Evolutionary conservation across 2,329 filamentous ascomycete species (phyloP).

Genomic region (Elsinoe necatrix): DNA sequence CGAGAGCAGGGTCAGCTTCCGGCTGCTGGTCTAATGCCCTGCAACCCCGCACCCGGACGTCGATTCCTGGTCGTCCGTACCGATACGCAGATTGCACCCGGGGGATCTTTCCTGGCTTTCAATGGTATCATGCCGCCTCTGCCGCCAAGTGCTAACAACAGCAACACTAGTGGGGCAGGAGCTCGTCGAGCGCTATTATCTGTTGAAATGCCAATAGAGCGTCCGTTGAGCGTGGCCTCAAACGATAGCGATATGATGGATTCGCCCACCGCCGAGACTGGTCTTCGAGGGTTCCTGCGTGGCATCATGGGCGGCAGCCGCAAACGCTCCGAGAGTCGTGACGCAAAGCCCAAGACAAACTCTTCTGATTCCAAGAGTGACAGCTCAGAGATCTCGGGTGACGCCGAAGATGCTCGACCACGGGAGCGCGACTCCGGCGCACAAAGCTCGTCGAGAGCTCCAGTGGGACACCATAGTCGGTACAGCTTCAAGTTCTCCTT

Average conservation of each 20-base stretch:
- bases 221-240: conserved; percentile 6
- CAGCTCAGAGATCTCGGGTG: background rate
- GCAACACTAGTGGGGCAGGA: background rate
- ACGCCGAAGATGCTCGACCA: conserved; percentile 10
- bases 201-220: background rate
- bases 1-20: conserved; percentile 55
- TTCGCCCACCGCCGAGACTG: conserved; percentile 20
- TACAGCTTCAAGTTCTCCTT: conserved; percentile 70
- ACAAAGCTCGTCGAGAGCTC: conserved; percentile 1
- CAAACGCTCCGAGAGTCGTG: conserved; percentile 22
- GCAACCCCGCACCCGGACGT: conserved; percentile 74
- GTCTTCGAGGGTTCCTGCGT: conserved; percentile 29
- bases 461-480: conserved; percentile 40
- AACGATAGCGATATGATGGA: conserved; percentile 10
- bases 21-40: conserved; percentile 52
- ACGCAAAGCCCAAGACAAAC: conserved; percentile 14
- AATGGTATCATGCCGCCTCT: conserved; percentile 47
- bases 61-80: conserved; percentile 83
- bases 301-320: conserved; percentile 29
- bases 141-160: conserved; percentile 26
- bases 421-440: conserved; percentile 14
- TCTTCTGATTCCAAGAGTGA: conserved; percentile 19
- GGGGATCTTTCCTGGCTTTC: conserved; percentile 53
- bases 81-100: conserved; percentile 52
- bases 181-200: background rate